These are phyloP conservation scores for Arabidopsis hybrid DNA, from an alignment of 441 rosid genomes.

Conservation along the genomic window DNA sequence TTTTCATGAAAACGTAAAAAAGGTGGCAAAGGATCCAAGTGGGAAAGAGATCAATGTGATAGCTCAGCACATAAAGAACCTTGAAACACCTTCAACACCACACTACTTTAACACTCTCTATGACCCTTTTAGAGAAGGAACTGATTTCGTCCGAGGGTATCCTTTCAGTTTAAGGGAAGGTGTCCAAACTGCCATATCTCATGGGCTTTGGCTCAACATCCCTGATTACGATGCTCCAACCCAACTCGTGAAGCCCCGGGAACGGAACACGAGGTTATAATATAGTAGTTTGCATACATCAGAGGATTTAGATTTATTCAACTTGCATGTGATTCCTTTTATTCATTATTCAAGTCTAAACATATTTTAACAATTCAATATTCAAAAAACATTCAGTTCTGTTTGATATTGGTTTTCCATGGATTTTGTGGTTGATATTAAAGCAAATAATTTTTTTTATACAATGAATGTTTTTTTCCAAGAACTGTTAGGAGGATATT, in stretches of 20 bases:
- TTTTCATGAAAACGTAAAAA: neutral
- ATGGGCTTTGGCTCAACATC: slow-evolving; percentile 49
- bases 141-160: slow-evolving; percentile 47
- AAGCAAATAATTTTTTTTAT: neutral
- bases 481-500: neutral
- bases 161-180: slow-evolving; percentile 49
- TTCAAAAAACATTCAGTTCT: neutral
- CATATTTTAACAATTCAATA: neutral
- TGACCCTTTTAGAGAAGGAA: slow-evolving; percentile 47
- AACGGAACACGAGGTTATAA: slow-evolving; percentile 47
- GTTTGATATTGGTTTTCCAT: neutral
- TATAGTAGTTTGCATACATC: neutral
- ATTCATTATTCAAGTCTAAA: neutral
- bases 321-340: neutral
- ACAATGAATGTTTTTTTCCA: neutral
- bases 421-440: neutral
- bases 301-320: neutral
- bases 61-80: slow-evolving; percentile 45
- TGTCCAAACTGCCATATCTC: slow-evolving; percentile 44
- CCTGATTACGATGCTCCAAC: slow-evolving; percentile 50
- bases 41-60: slow-evolving; percentile 48
- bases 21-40: slow-evolving; percentile 50
- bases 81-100: slow-evolving; percentile 49
- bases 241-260: slow-evolving; percentile 48
- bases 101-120: slow-evolving; percentile 47